These are phyloP conservation scores for Pyracantha coccinea DNA, from an alignment of 331 rosid species.

Conservation along the genomic window DNA sequence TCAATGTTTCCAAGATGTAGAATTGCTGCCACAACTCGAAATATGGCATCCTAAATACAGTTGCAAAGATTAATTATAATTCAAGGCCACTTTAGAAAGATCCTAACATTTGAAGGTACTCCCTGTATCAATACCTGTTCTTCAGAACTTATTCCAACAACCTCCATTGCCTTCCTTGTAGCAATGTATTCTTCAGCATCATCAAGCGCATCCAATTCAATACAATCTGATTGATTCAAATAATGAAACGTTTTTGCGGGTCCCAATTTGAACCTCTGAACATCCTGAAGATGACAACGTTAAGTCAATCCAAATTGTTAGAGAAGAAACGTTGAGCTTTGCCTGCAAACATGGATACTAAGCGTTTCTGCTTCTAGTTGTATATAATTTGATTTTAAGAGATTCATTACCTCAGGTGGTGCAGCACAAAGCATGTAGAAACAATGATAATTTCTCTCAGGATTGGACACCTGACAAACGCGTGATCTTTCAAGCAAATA, in stretches of 20 bases:
- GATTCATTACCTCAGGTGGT: slow-evolving; percentile 68
- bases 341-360: background rate
- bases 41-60: slow-evolving; percentile 73
- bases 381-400: background rate
- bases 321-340: background rate
- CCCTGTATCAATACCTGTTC: slow-evolving; percentile 63
- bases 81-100: slow-evolving; percentile 15
- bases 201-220: slow-evolving; percentile 74
- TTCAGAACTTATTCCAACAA: slow-evolving; percentile 83
- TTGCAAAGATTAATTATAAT: slow-evolving; percentile 9
- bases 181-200: slow-evolving; percentile 75
- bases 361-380: background rate
- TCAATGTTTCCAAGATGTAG: slow-evolving; percentile 97
- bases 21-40: slow-evolving; percentile 96
- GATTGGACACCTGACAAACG: slow-evolving; percentile 92
- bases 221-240: slow-evolving; percentile 80
- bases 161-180: slow-evolving; percentile 88
- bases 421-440: slow-evolving; percentile 99
- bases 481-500: slow-evolving; percentile 98
- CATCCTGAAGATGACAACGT: slow-evolving; percentile 41
- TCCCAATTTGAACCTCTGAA: slow-evolving; percentile 74
- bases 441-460: slow-evolving; percentile 99
- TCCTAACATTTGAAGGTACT: slow-evolving; percentile 13
- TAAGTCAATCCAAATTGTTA: background rate
- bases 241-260: slow-evolving; percentile 76